Evolutionary conservation across 306 rosid genomes (phyloP).

Genomic region (Argentina anserina): DNA sequence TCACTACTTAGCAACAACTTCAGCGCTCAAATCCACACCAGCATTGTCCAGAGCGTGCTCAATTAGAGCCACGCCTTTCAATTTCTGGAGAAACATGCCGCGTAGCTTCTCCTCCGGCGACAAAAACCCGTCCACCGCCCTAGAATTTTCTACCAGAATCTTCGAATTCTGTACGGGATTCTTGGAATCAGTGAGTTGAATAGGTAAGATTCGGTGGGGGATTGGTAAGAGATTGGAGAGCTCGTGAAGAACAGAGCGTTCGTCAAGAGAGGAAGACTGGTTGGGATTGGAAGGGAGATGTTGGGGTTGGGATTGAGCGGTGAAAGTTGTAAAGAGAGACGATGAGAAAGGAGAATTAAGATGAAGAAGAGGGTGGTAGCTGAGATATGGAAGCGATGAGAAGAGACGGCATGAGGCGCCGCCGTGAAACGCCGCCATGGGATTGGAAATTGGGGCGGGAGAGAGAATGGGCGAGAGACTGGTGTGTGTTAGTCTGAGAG

Average conservation of each 20-base stretch:
- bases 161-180: no score
- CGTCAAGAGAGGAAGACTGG: conserved; percentile 25
- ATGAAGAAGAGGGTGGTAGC: conserved; percentile 13
- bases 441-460: conserved; percentile 40
- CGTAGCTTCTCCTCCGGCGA: conserved; percentile 66
- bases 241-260: conserved; percentile 46
- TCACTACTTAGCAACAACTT: conserved; percentile 47
- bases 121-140: conserved; percentile 55
- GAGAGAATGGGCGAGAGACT: conserved; percentile 21
- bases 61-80: conserved; percentile 60
- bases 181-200: no score
- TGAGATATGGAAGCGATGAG: conserved; percentile 4
- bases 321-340: conserved; percentile 34
- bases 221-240: conserved; percentile 47
- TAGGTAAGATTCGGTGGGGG: background rate
- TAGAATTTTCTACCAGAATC: background rate
- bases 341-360: conserved; percentile 10
- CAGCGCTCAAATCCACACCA: conserved; percentile 43
- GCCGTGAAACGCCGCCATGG: conserved; percentile 6
- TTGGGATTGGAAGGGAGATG: background rate
- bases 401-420: conserved; percentile 11
- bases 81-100: conserved; percentile 74
- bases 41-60: conserved; percentile 51
- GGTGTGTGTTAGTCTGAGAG: no score
- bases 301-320: conserved; percentile 16